Conservation (phyloP, 805 yeast genomes). For the Ogataea parapolymorpha region DNA sequence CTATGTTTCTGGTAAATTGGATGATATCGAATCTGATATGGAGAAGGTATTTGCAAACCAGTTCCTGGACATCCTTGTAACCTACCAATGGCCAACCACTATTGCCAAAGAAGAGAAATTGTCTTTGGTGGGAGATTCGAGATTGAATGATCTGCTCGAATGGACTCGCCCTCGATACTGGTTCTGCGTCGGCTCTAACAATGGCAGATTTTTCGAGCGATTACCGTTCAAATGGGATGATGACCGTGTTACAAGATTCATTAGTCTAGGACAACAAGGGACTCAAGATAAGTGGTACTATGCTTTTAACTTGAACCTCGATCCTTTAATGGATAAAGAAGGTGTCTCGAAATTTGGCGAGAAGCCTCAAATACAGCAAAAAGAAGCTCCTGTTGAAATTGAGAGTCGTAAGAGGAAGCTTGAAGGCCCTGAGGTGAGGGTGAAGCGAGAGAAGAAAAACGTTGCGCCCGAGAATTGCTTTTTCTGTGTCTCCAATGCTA, state of each 20-base stretch:
- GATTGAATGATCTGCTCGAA: conserved; percentile 46
- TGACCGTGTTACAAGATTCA: conserved; percentile 52
- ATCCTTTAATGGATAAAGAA: conserved; percentile 22
- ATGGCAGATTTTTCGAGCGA: conserved; percentile 51
- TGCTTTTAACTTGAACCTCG: conserved; percentile 53
- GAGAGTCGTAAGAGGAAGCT: not conserved
- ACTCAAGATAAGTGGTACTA: conserved; percentile 66
- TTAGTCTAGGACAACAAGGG: conserved; percentile 61
- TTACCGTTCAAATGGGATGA: conserved; percentile 55
- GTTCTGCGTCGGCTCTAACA: conserved; percentile 52
- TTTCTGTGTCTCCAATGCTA: conserved; percentile 79
- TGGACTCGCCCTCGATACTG: conserved; percentile 60
- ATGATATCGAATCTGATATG: conserved; percentile 23
- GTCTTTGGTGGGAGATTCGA: conserved; percentile 41
- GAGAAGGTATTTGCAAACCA: conserved; percentile 19
- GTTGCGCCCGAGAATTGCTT: conserved; percentile 67
- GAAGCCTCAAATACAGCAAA: conserved; percentile 1
- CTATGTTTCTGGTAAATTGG: conserved; percentile 38
- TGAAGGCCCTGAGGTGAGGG: not conserved
- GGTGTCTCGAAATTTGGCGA: conserved; percentile 19
- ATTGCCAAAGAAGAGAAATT: conserved; percentile 45
- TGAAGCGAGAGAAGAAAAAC: conserved; percentile 30
- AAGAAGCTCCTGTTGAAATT: not conserved
- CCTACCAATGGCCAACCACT: conserved; percentile 57
- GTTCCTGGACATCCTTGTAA: conserved; percentile 52